These are phyloP conservation scores for Colletotrichum filicis DNA, from an alignment of 2,329 filamentous ascomycete species.

Conservation along the genomic window DNA sequence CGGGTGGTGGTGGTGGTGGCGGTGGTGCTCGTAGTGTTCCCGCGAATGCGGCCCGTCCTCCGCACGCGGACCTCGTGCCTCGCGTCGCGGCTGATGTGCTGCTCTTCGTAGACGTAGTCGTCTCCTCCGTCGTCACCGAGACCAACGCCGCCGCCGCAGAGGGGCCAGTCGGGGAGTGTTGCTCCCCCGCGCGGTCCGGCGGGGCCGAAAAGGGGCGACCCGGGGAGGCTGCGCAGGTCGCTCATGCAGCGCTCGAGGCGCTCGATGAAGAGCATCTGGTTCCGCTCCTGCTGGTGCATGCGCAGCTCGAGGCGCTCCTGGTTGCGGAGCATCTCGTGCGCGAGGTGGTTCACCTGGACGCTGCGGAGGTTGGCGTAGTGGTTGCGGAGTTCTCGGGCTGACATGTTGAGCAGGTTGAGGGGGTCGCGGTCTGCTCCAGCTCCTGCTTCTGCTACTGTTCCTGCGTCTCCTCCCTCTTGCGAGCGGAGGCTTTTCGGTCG, in stretches of 20 bases:
- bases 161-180: slow-evolving; percentile 10
- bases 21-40: background rate
- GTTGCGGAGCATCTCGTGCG: slow-evolving; percentile 35
- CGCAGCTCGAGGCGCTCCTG: slow-evolving; percentile 35
- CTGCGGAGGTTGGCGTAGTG: slow-evolving; percentile 32
- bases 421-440: background rate
- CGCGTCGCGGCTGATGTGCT: slow-evolving; percentile 16
- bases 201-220: background rate
- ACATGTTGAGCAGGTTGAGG: slow-evolving; percentile 10
- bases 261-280: slow-evolving; percentile 33
- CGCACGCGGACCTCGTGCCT: slow-evolving; percentile 14
- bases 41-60: background rate
- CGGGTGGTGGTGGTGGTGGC: background rate
- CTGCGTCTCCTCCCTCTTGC: background rate
- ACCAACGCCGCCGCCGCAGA: background rate
- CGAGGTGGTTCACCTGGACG: slow-evolving; percentile 24
- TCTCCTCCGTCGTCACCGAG: background rate
- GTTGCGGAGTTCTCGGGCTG: slow-evolving; percentile 25
- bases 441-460: background rate
- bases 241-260: slow-evolving; percentile 31
- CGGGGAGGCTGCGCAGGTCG: slow-evolving; percentile 21
- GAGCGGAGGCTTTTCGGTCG: slow-evolving; percentile 11
- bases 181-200: background rate
- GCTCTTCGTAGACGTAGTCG: slow-evolving; percentile 25
- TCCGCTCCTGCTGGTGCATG: slow-evolving; percentile 32